A percentile compares a stretch with the other conserved stretches of the same genome.
Conservation (phyloP, 78 protist species). For the Paratrimastix pyriformis region DNA sequence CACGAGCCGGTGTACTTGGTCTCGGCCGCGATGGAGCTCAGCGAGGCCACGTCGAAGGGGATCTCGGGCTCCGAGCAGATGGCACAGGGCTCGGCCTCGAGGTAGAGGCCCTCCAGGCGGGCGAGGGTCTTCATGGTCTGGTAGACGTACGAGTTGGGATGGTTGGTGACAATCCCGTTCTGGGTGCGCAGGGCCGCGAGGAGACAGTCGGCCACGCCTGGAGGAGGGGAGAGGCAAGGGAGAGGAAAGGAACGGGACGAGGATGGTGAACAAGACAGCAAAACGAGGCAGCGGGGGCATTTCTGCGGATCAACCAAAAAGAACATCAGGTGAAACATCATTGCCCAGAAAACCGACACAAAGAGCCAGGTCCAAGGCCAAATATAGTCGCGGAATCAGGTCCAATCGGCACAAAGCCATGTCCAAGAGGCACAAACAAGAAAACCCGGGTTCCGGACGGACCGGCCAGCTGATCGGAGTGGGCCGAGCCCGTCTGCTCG, state of each 20-base stretch:
- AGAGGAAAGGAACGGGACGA: no score
- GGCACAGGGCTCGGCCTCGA: conserved; percentile 59
- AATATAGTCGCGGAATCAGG: conserved; percentile 17
- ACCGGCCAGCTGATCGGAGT: neutral
- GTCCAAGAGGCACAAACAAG: neutral
- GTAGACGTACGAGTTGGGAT: conserved; percentile 60
- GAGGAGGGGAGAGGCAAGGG: no score
- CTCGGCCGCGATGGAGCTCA: conserved; percentile 49
- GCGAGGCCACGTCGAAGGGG: conserved; percentile 21
- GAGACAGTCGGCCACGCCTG: no score
- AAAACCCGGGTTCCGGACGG: neutral
- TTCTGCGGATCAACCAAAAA: conserved; percentile 34
- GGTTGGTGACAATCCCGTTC: conserved; percentile 23
- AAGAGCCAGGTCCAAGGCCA: conserved; percentile 39
- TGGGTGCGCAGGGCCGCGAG: conserved; percentile 17
- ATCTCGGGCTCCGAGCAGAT: conserved; percentile 47
- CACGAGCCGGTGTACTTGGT: conserved; percentile 54
- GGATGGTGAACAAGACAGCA: no score
- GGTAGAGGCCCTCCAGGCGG: conserved; percentile 57
- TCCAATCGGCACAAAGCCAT: conserved; percentile 26
- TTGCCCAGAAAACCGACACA: conserved; percentile 19
- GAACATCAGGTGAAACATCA: conserved; percentile 14
- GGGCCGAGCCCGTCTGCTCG: neutral
- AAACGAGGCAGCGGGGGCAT: no score
- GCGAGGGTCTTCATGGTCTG: conserved; percentile 22